phyloP scores from a whole-genome alignment of 768 basidiomycete genomes.

The Mrakia hoshinonis region DNA sequence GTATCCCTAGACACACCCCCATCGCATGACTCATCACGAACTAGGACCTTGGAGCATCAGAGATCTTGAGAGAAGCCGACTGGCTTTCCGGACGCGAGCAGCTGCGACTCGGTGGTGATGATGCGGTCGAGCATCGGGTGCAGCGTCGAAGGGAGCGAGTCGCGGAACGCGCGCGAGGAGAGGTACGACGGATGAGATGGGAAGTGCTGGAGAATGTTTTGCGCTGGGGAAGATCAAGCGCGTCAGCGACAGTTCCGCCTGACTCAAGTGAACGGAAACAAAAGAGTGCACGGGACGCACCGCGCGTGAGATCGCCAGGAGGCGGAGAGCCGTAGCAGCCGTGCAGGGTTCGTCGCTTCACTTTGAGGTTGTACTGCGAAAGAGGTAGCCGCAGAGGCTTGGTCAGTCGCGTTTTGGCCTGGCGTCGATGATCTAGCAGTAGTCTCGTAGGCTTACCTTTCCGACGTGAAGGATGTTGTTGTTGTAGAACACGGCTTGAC shows the following conservation, averaged over 20 bases:
- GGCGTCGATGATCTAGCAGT: too few relatives aligned
- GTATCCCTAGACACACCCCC: neutral
- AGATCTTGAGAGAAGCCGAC: slow-evolving; percentile 52
- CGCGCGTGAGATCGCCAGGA: slow-evolving; percentile 44
- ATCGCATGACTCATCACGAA: neutral
- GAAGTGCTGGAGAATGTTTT: slow-evolving; percentile 66
- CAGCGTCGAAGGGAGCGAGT: slow-evolving; percentile 43
- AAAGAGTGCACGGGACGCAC: neutral
- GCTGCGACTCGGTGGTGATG: slow-evolving; percentile 46
- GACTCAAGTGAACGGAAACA: neutral
- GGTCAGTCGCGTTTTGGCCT: too few relatives aligned
- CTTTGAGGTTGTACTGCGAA: slow-evolving; percentile 46
- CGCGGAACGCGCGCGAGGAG: slow-evolving; percentile 44
- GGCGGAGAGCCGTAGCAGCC: slow-evolving; percentile 57
- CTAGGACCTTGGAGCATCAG: neutral
- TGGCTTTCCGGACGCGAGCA: slow-evolving; percentile 38
- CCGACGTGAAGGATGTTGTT: slow-evolving; percentile 50
- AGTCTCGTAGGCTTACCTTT: neutral
- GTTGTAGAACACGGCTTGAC: slow-evolving; percentile 72
- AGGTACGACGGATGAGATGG: slow-evolving; percentile 53
- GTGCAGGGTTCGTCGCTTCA: slow-evolving; percentile 58
- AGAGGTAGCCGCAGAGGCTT: too few relatives aligned
- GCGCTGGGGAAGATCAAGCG: slow-evolving; percentile 47
- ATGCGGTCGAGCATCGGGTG: slow-evolving; percentile 58
- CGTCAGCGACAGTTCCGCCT: neutral